A percentile compares a stretch with the other conserved stretches of the same genome.
These are phyloP conservation scores for Lenwebbia sp. DNA, from an alignment of 345 rosid genomes.

Conservation along the genomic window DNA sequence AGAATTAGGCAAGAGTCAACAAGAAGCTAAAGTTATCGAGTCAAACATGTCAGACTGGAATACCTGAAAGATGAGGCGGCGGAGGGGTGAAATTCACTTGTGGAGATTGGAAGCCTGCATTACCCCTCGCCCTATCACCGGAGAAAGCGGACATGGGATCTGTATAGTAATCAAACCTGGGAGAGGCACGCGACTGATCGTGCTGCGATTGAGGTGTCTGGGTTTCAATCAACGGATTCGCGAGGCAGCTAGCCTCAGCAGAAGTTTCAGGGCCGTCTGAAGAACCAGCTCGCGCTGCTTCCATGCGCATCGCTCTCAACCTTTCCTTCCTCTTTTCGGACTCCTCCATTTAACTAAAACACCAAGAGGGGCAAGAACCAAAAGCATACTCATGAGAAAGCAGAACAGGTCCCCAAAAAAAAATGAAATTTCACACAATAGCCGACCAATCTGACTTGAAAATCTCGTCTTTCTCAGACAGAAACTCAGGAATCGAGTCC, in stretches of 20 bases:
- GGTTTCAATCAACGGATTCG: conserved; percentile 56
- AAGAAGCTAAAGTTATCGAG: not conserved
- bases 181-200: conserved; percentile 14
- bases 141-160: conserved; percentile 80
- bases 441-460: not conserved
- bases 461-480: not conserved
- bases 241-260: conserved; percentile 23
- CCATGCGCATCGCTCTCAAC: conserved; percentile 61
- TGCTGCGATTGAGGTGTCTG: conserved; percentile 8
- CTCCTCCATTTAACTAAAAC: conserved; percentile 46
- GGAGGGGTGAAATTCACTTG: conserved; percentile 7
- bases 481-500: not conserved
- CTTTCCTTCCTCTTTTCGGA: conserved; percentile 67
- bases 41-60: conserved; percentile 5
- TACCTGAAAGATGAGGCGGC: not conserved
- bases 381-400: not conserved
- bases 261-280: conserved; percentile 18
- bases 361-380: not conserved
- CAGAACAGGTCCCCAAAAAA: not conserved
- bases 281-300: conserved; percentile 43
- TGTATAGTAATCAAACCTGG: conserved; percentile 66
- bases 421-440: not conserved
- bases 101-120: conserved; percentile 8
- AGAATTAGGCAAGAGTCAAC: conserved; percentile 4
- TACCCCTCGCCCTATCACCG: conserved; percentile 31